These are phyloP conservation scores for Myxozyma lipomycoides DNA, from an alignment of 805 yeast species.

Conservation along the genomic window DNA sequence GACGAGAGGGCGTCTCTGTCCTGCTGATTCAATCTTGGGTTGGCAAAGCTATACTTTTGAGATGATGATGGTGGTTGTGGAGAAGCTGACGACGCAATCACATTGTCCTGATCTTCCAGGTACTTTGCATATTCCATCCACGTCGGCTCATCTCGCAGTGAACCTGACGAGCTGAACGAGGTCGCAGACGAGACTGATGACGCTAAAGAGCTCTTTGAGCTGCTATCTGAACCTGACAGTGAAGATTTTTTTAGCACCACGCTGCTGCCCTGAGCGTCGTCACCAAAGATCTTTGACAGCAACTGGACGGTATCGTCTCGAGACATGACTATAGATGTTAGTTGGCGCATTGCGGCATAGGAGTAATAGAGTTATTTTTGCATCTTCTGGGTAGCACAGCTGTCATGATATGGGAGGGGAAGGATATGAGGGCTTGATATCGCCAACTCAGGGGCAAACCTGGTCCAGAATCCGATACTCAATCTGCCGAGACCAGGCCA, in stretches of 20 bases:
- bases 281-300: background rate
- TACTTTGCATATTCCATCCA: conserved; percentile 25
- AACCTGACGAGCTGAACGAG: conserved; percentile 8
- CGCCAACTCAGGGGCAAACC: background rate
- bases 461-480: too few species aligned
- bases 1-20: conserved; percentile 25
- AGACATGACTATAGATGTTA: background rate
- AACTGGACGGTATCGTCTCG: background rate
- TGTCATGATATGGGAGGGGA: background rate
- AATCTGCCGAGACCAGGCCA: too few species aligned
- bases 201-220: conserved; percentile 2
- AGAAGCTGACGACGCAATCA: background rate
- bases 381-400: too few species aligned
- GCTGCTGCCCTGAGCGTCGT: background rate
- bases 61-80: background rate
- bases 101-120: conserved; percentile 10
- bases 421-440: background rate
- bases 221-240: background rate
- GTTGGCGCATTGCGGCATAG: too few species aligned
- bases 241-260: background rate
- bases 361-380: too few species aligned
- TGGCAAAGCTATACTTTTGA: conserved; percentile 10
- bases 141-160: conserved; percentile 12
- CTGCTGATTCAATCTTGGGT: conserved; percentile 14
- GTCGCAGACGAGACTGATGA: conserved; percentile 15